Evolutionary conservation across 2,329 filamentous ascomycete species (phyloP), one percentile per base, ranked within the genome.

Genomic region (Ophidiomyces ophidiicola): DNA sequence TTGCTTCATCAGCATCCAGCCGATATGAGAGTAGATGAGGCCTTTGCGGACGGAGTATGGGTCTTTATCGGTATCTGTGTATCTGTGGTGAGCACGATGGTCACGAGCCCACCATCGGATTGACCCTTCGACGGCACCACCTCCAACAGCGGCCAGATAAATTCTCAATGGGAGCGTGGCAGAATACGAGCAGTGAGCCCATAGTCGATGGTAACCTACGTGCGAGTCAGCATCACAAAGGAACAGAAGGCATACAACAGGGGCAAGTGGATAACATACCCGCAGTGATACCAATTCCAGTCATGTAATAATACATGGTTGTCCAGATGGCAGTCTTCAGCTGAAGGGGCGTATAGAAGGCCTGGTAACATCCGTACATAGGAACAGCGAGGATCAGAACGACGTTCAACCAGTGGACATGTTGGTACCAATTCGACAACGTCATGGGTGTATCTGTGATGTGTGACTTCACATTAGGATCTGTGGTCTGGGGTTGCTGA

Each of bases 1-100:
- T 68, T 92, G 84, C 72, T 88, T 88, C 72, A 92, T 78, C 55
- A 92, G 64, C 82, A 92, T 90, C 84, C 84, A 92, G 53, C 84
- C 84, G 42, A 92, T 68, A 66, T 85, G 80, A 38, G 75, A 85
- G 72, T 87, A 88, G 50, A 85, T 64, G 35, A 90, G 72, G 50
- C 84, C 84, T 71, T 92, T 92, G 66, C 82, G 79, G 52, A 92
- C 84, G 17, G 82, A 87, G 70, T 92, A 92, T 35, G 84, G 85
- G 51, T 92, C 84, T 70, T 90, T 90, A 25, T 87, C 82, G 55
- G 84, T 92, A 58, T 92, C 85, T 67, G 85, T 92, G 62, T 90
- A 92, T 53, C 85, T 76, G 71, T 92, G 84, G 62, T 92, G 84
- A 54, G 83, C 81, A 50, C 85, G 79, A 67, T 92, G 85, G 57